These are phyloP conservation scores for Benincasa hispida DNA, from an alignment of 306 rosid genomes.

Conservation along the genomic window DNA sequence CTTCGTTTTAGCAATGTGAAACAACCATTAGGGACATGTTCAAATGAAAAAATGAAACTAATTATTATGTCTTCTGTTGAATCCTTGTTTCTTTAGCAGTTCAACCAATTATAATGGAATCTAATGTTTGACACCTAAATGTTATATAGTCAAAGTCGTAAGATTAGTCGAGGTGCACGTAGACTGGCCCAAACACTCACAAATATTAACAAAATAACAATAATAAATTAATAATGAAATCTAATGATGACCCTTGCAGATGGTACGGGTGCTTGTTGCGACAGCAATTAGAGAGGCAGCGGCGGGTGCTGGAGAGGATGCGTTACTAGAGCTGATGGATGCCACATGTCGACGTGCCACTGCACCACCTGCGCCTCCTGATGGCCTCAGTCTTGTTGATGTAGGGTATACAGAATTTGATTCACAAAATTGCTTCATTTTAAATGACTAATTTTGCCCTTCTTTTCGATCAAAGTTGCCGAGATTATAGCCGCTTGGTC, in stretches of 20 bases:
- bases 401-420: slow-evolving; percentile 78
- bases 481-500: not conserved
- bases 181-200: too few relatives aligned
- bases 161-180: too few relatives aligned
- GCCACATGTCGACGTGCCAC: slow-evolving; percentile 94
- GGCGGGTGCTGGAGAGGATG: slow-evolving; percentile 78
- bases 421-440: slow-evolving; percentile 35
- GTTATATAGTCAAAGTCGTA: too few relatives aligned
- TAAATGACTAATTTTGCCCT: slow-evolving; percentile 13
- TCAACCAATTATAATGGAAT: not conserved
- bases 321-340: slow-evolving; percentile 60
- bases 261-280: slow-evolving; percentile 92
- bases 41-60: not conserved
- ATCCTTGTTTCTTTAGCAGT: not conserved
- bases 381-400: slow-evolving; percentile 75
- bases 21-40: not conserved
- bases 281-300: slow-evolving; percentile 92
- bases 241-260: slow-evolving; percentile 25
- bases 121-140: not conserved
- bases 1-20: not conserved
- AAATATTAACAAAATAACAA: not conserved
- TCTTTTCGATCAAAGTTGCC: not conserved
- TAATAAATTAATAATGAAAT: not conserved
- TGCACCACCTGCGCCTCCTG: slow-evolving; percentile 93
- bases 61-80: not conserved